A percentile compares a stretch with the other conserved stretches of the same genome.
phyloP scores from a whole-genome alignment of 768 basidiomycete genomes.

The Hebeloma cylindrosporum region DNA sequence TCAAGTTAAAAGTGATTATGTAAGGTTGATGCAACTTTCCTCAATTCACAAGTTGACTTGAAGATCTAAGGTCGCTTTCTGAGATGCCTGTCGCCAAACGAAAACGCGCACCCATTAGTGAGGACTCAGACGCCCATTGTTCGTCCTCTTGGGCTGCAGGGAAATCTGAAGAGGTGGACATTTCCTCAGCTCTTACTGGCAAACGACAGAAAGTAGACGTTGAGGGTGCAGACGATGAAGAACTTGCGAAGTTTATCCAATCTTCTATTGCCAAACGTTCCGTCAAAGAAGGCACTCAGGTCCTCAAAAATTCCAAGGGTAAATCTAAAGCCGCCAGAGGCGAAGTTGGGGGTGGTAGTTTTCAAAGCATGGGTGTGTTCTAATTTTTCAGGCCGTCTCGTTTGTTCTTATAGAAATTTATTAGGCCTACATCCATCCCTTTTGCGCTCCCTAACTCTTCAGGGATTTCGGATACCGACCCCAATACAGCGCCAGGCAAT shows the following conservation, averaged over 20 bases:
- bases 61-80: not conserved
- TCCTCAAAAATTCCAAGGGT: constrained; percentile 76
- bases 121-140: constrained; percentile 10
- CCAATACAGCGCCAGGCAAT: constrained; percentile 94
- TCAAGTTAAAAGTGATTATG: not conserved
- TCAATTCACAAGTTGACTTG: not conserved
- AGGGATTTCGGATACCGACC: constrained; percentile 93
- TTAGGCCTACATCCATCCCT: constrained; percentile 81
- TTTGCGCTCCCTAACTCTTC: constrained; percentile 81
- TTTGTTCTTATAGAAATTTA: not conserved
- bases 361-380: constrained; percentile 91
- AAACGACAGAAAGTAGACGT: constrained; percentile 36
- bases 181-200: constrained; percentile 59
- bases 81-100: constrained; percentile 20
- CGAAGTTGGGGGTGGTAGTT: constrained; percentile 89
- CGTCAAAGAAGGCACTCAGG: constrained; percentile 69
- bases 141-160: constrained; percentile 19
- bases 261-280: constrained; percentile 71
- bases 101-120: constrained; percentile 12
- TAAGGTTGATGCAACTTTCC: not conserved
- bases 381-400: not conserved
- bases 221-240: constrained; percentile 55
- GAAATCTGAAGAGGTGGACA: constrained; percentile 46
- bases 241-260: constrained; percentile 63
- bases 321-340: constrained; percentile 70